A percentile compares a stretch with the other conserved stretches of the same genome.
These are phyloP conservation scores for Lactarius deliciosus DNA, from an alignment of 768 basidiomycete species.

Conservation along the genomic window DNA sequence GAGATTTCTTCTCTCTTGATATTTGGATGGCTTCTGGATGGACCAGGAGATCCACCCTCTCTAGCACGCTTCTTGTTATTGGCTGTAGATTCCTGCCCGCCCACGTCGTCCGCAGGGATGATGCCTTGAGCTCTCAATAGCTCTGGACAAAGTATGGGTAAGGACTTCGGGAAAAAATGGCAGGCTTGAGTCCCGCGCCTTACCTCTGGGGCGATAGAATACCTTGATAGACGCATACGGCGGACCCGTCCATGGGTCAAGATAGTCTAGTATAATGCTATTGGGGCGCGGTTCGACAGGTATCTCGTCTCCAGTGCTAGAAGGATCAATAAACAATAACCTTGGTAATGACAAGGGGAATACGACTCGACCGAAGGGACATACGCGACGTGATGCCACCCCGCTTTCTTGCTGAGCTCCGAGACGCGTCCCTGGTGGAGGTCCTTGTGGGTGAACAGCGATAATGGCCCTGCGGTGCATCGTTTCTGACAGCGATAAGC, in stretches of 20 bases:
- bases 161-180: neutral
- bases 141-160: constrained; percentile 5
- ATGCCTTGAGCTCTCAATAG: constrained; percentile 22
- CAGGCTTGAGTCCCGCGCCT: too few species aligned
- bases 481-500: neutral
- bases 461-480: too few species aligned
- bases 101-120: neutral
- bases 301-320: constrained; percentile 10
- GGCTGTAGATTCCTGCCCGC: neutral
- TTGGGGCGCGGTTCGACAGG: neutral
- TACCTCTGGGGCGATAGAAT: constrained; percentile 16
- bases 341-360: neutral
- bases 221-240: constrained; percentile 2
- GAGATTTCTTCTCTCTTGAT: constrained; percentile 6
- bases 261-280: neutral
- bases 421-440: constrained; percentile 3
- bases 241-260: neutral
- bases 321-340: neutral
- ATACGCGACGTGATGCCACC: constrained; percentile 16
- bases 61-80: constrained; percentile 13
- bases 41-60: constrained; percentile 8
- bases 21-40: neutral
- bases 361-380: neutral
- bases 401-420: constrained; percentile 13
- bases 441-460: too few species aligned